These are phyloP conservation scores for Debaryomycetaceae sp. DNA, from an alignment of 1,139 yeast species.

Conservation along the genomic window DNA sequence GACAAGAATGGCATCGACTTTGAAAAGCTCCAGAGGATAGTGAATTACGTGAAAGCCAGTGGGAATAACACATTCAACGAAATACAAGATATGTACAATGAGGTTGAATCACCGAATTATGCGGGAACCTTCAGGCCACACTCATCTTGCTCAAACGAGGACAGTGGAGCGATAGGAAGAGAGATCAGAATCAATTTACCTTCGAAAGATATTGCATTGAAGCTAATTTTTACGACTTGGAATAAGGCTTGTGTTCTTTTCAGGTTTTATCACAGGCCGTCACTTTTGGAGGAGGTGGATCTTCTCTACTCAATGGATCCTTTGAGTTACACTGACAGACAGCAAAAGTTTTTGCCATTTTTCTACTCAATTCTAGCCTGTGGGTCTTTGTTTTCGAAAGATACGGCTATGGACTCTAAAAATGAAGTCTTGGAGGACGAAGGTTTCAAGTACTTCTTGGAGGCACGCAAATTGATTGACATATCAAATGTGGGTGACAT, in stretches of 20 bases:
- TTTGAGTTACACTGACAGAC: conserved; percentile 64
- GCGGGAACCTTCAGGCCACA: conserved; percentile 4
- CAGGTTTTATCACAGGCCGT: conserved; percentile 82
- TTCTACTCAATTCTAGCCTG: conserved; percentile 57
- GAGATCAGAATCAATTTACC: conserved; percentile 74
- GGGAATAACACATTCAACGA: conserved; percentile 18
- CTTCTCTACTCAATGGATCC: conserved; percentile 61
- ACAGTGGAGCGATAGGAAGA: conserved; percentile 8
- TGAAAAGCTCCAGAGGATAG: conserved; percentile 28
- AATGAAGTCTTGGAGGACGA: conserved; percentile 63
- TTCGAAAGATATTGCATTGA: conserved; percentile 66
- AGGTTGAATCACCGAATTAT: conserved; percentile 9
- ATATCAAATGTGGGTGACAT: conserved; percentile 48
- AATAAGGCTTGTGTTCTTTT: conserved; percentile 80
- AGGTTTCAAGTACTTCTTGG: conserved; percentile 79
- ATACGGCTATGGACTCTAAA: conserved; percentile 25
- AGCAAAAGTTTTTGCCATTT: conserved; percentile 73
- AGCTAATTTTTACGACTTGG: conserved; percentile 77
- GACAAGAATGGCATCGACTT: conserved; percentile 32
- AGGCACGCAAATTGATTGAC: conserved; percentile 76
- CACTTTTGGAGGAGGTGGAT: conserved; percentile 57
- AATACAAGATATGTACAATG: conserved; percentile 23
- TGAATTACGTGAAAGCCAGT: conserved; percentile 20
- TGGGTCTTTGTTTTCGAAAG: conserved; percentile 67
- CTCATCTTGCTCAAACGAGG: conserved; percentile 10